phyloP scores from a whole-genome alignment of 768 basidiomycete species.

The Boletus rex-veris region DNA sequence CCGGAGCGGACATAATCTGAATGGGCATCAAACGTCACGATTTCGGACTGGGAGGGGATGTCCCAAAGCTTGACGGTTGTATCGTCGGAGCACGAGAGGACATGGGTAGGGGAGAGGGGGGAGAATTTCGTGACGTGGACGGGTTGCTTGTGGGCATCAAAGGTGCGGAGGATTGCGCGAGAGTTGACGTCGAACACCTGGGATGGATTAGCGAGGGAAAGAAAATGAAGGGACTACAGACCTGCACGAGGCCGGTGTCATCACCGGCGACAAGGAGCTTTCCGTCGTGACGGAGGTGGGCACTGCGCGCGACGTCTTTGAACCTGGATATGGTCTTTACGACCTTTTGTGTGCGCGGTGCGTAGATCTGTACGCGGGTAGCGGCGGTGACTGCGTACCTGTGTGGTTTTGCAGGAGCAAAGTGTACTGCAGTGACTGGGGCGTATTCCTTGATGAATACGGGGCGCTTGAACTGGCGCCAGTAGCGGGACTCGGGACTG shows the following conservation, averaged over 20 bases:
- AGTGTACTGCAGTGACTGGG: conserved; percentile 92
- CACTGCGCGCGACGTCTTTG: conserved; percentile 92
- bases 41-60: conserved; percentile 79
- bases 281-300: conserved; percentile 85
- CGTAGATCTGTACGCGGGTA: conserved; percentile 91
- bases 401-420: conserved; percentile 83
- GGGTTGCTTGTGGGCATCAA: conserved; percentile 93
- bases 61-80: conserved; percentile 94
- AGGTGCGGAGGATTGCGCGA: conserved; percentile 86
- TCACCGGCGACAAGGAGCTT: conserved; percentile 95
- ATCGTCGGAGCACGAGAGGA: conserved; percentile 95
- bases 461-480: conserved; percentile 84
- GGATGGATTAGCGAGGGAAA: not conserved
- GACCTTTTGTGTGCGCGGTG: conserved; percentile 93
- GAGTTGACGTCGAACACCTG: conserved; percentile 93
- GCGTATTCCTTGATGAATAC: conserved; percentile 98
- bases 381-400: conserved; percentile 95
- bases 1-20: conserved; percentile 96
- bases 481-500: conserved; percentile 73
- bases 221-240: conserved; percentile 14
- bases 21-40: conserved; percentile 80
- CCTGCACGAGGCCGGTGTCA: conserved; percentile 86
- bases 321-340: conserved; percentile 96
- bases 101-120: conserved; percentile 68
- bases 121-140: conserved; percentile 96